Conservation (phyloP, 208 protist genomes). For the Giardia duodenalis region DNA sequence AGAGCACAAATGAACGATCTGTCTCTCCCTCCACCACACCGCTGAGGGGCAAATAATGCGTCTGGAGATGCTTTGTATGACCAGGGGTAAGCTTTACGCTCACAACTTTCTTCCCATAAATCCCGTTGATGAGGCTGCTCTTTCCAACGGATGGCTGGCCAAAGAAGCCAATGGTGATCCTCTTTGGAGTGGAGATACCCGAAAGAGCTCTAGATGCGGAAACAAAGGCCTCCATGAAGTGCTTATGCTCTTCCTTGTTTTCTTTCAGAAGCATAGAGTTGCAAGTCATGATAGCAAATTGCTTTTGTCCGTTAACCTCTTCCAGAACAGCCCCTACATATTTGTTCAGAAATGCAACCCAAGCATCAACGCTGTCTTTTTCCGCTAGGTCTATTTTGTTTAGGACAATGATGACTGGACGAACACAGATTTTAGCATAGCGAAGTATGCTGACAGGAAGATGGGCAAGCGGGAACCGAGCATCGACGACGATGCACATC, state of each 20-base stretch:
- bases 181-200: background rate
- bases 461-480: constrained; percentile 23
- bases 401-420: background rate
- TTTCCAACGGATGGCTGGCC: constrained; percentile 26
- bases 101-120: background rate
- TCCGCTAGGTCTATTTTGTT: constrained; percentile 15
- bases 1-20: constrained; percentile 11
- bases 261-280: background rate
- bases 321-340: background rate
- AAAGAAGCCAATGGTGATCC: constrained; percentile 10
- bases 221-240: background rate
- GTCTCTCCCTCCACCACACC: background rate
- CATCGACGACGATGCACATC: background rate
- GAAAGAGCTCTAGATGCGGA: background rate
- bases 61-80: constrained; percentile 23
- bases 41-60: background rate
- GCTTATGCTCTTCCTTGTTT: background rate
- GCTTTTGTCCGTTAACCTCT: too few species aligned
- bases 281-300: background rate
- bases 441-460: background rate
- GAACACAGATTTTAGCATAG: background rate
- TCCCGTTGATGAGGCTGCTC: background rate
- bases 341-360: background rate
- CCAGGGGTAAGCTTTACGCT: background rate
- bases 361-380: background rate